Evolutionary conservation across 2,329 filamentous ascomycete species (phyloP), one percentile per base, ranked within the genome.

Genomic region (Colletotrichum lindemuthianum): DNA sequence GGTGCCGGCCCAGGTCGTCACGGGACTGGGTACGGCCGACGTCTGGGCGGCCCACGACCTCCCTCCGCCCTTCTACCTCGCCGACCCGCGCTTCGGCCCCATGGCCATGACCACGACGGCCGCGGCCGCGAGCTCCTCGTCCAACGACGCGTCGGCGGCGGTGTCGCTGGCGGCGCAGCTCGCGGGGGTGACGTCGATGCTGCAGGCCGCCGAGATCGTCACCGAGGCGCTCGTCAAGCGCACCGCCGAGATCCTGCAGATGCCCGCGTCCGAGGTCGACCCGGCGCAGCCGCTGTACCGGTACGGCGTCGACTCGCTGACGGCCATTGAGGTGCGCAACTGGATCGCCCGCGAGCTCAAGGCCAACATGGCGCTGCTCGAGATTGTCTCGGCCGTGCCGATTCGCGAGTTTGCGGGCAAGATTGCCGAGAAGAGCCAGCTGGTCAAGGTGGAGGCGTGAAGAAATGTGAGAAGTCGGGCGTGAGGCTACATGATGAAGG

Each of bases 371-470:
- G n/a, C 58, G 8, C 32, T 56, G 0, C 41, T 56, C 6, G 58
- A 56, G 16, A 77, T 84, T 12, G 69, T 84, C 57, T 78, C 79
- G 41, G 78, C 81, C 53, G 73, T 69, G 43, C 78, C 78, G 8
- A 74, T 83, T 33, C 65, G 67, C 0, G 75, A 80, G 48, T 67
- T 82, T 59, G 76, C 78, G 8, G 69, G 51, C 7, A 69, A 69
- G 24, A 77, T 82, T 69, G 78, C 75, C 1, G 68, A 72, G 32
- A 74, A 71, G 63, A 75, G 56, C 40, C 40, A 69, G n/a, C 56
- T 56, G 41, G 32, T 56, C n/a, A 47, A 56, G 16, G 32, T 53
- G 3, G 40, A 34, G n/a, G 50, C 24, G 36, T 53, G 50, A 32
- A 2, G 33, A 53, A 8, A 1, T 32, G 16, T 34, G 16, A 15